phyloP scores from a whole-genome alignment of 2,329 filamentous ascomycete species.

The Penicillium sp. region DNA sequence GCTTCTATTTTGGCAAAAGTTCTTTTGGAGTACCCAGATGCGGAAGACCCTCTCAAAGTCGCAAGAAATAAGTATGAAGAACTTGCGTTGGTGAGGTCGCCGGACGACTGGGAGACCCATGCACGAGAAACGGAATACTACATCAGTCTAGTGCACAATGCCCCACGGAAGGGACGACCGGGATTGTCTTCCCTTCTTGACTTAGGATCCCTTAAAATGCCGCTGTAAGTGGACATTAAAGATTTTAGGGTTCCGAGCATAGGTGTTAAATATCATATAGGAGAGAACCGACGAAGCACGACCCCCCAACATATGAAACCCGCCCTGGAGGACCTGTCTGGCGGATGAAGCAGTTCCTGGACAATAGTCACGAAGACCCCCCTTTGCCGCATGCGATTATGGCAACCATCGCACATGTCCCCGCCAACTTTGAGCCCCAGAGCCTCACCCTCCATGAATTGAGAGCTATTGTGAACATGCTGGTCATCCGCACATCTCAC shows the following conservation, averaged over 20 bases:
- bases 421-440: slow-evolving; percentile 1
- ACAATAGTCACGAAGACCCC: neutral
- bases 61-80: neutral
- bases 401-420: slow-evolving; percentile 1
- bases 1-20: neutral
- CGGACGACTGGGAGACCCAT: neutral
- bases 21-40: neutral
- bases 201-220: too few relatives aligned
- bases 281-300: neutral
- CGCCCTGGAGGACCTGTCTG: neutral
- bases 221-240: too few relatives aligned
- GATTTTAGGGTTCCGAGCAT: too few relatives aligned
- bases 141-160: neutral
- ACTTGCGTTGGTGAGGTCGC: neutral
- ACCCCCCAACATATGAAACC: neutral
- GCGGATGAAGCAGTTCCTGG: neutral
- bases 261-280: neutral
- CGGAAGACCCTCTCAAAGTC: neutral
- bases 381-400: slow-evolving; percentile 5
- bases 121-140: neutral
- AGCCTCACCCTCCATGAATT: slow-evolving; percentile 3
- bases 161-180: neutral
- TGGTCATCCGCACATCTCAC: slow-evolving; percentile 1
- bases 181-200: neutral
- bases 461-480: slow-evolving; percentile 2